phyloP scores from a whole-genome alignment of 345 rosid species.

The Physaria fendleri region DNA sequence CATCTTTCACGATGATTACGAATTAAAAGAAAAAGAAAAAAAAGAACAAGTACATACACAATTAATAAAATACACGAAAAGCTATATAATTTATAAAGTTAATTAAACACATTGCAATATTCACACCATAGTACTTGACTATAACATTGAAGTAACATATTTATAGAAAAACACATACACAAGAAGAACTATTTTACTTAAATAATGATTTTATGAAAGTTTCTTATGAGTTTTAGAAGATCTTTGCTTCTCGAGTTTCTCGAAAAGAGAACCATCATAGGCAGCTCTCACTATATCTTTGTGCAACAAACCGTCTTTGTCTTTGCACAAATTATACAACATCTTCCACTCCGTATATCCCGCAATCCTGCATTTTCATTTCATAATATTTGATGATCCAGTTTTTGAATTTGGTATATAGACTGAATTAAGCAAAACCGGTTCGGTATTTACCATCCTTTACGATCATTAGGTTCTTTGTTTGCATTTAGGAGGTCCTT shows the following conservation, averaged over 20 bases:
- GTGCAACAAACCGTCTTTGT: constrained; percentile 57
- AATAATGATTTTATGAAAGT: constrained; percentile 7
- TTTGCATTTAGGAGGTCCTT: constrained; percentile 42
- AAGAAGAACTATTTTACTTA: background rate
- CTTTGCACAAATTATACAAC: constrained; percentile 51
- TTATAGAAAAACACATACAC: background rate
- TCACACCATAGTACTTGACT: background rate
- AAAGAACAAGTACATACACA: background rate
- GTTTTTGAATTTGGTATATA: background rate
- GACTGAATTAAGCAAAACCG: constrained; percentile 1
- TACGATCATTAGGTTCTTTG: constrained; percentile 49
- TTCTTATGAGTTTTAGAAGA: constrained; percentile 34
- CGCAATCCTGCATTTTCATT: constrained; percentile 41
- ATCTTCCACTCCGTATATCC: constrained; percentile 68
- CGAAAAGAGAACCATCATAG: constrained; percentile 80
- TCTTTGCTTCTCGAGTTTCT: constrained; percentile 48
- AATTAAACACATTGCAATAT: constrained; percentile 5
- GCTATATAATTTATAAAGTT: background rate
- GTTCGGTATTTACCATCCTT: constrained; percentile 43
- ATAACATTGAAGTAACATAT: background rate
- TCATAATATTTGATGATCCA: background rate
- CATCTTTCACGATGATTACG: too few species aligned
- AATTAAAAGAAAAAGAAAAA: too few species aligned
- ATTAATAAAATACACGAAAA: background rate
- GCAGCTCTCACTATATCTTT: constrained; percentile 55